Evolutionary conservation across 2,329 filamentous ascomycete species (phyloP), one percentile per base, ranked within the genome.

Genomic region (Fusarium sp.): DNA sequence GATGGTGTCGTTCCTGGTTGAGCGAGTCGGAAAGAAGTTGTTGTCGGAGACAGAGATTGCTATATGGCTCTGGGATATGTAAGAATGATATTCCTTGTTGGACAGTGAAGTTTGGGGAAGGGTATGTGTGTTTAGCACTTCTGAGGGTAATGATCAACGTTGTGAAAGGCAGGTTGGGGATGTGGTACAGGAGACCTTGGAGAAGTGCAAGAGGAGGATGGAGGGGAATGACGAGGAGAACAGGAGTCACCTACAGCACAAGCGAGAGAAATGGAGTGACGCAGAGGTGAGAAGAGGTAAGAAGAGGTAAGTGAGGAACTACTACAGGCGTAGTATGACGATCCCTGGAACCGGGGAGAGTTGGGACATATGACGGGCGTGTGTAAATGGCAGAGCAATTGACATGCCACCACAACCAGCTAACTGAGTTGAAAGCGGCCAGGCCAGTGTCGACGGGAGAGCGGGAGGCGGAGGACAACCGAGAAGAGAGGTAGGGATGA

Each of bases 161-260:
- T 40, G 67, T 36, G 51, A 44, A 33, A 56, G 35, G 24, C 20
- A 67, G 56, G 51, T 51, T 58, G 27, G 22, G 14, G 29, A 46
- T 31, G 49, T 56, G 61, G 24, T 36, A 65, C 36, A 36, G 53
- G 38, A 60, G 62, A 27, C 42, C 55, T 53, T 58, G 36, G 42
- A 56, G 20, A 36, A 53, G 22, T 60, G 22, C 49, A 22, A 33
- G 44, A 27, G 36, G 51, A 56, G 44, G 61, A 63, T 44, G 60
- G 59, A 35, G 44, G 56, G 44, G 56, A 62, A 62, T 40, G 69
- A 64, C 56, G 63, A 66, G 65, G 64, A 53, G 46, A 61, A 71
- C 31, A 65, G 35, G 66, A 66, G 53, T 58, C 38, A 77, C 69
- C 57, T 71, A 78, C 71, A 76, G 44, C 67, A 78, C 71, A 76